phyloP scores from a whole-genome alignment of 345 rosid species.

The Sisymbrium altissimum region DNA sequence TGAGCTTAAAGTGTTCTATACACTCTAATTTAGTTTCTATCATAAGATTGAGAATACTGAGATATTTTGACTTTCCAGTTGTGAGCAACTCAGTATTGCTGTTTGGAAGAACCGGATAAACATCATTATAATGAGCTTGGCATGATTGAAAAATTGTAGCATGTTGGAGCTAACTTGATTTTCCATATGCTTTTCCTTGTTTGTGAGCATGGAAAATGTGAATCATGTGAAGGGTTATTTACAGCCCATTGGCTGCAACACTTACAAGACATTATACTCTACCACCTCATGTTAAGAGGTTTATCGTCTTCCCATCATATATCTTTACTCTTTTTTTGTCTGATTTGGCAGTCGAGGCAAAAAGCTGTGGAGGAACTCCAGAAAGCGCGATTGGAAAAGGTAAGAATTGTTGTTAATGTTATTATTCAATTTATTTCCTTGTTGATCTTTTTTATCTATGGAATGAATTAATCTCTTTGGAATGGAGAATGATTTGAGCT shows the following conservation, averaged over 20 bases:
- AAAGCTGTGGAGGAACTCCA: constrained; percentile 30
- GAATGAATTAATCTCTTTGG: neutral
- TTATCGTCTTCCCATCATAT: constrained; percentile 5
- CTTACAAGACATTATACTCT: neutral
- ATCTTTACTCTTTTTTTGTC: neutral
- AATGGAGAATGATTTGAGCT: neutral
- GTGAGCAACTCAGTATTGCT: neutral
- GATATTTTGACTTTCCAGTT: neutral
- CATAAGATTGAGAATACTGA: neutral
- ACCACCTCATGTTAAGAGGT: neutral
- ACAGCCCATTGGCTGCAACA: neutral
- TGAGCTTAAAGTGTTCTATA: neutral
- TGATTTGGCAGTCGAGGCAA: constrained; percentile 34
- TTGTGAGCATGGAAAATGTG: neutral
- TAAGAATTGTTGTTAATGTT: constrained; percentile 7
- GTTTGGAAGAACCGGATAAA: neutral
- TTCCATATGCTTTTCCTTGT: neutral
- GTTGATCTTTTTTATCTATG: neutral
- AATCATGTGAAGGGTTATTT: neutral
- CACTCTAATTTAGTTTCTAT: neutral
- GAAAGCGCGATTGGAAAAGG: constrained; percentile 13
- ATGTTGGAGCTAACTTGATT: neutral
- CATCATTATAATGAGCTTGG: neutral
- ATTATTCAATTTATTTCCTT: neutral
- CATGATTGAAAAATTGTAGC: neutral